phyloP scores from a whole-genome alignment of 345 rosid genomes.

The Citrus trifoliata region DNA sequence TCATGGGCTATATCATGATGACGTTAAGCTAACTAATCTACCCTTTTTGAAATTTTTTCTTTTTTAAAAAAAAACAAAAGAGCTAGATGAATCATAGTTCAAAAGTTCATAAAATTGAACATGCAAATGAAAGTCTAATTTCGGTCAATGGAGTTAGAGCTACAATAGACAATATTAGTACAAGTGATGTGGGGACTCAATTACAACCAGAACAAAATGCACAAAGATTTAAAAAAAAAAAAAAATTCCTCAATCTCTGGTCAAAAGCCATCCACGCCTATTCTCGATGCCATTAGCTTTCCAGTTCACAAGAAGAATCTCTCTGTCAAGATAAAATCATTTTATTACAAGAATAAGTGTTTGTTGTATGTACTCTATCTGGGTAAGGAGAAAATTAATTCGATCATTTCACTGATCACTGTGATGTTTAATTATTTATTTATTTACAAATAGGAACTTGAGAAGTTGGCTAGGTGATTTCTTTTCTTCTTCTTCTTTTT shows the following conservation, averaged over 20 bases:
- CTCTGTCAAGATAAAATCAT: constrained; percentile 24
- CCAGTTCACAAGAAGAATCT: constrained; percentile 47
- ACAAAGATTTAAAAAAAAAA: neutral
- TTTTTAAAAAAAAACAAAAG: too few species aligned
- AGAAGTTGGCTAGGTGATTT: constrained; percentile 34
- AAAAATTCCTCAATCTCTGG: constrained; percentile 20
- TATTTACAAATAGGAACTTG: constrained; percentile 33
- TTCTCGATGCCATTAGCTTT: constrained; percentile 39
- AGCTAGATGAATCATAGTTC: too few species aligned
- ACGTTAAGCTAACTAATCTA: too few species aligned
- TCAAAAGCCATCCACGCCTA: constrained; percentile 31
- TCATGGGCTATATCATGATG: too few species aligned
- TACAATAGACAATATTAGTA: neutral
- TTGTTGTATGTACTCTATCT: neutral
- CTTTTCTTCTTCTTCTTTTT: too few species aligned
- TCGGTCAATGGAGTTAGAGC: neutral
- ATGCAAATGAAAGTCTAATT: too few species aligned
- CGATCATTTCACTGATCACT: neutral
- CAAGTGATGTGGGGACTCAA: constrained; percentile 3
- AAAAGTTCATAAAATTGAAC: too few species aligned
- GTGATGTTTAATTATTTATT: too few species aligned
- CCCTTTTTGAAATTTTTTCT: too few species aligned
- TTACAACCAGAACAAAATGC: neutral
- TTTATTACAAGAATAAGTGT: neutral
- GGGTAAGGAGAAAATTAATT: too few species aligned